phyloP scores from a whole-genome alignment of 139 green algal species.

The Pleodorina starrii region DNA sequence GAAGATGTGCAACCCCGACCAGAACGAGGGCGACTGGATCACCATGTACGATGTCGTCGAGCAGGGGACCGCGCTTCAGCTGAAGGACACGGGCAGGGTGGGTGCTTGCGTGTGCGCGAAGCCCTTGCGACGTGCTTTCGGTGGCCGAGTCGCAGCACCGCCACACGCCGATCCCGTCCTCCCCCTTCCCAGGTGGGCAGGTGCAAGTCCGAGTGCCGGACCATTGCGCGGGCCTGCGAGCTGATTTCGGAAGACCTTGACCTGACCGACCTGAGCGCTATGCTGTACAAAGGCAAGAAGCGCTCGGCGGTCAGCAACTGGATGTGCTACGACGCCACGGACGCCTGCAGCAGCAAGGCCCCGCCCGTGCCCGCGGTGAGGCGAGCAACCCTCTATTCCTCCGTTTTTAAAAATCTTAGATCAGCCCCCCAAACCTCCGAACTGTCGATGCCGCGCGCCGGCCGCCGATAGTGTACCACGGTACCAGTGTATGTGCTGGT shows the following conservation, averaged over 20 bases:
- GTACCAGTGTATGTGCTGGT: too few relatives aligned
- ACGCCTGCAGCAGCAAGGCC: conserved; percentile 71
- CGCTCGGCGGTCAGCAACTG: conserved; percentile 46
- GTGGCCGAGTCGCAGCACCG: not conserved
- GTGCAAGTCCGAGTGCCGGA: conserved; percentile 82
- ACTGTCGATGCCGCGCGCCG: too few relatives aligned
- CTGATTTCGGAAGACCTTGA: conserved; percentile 78
- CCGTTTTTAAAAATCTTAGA: too few relatives aligned
- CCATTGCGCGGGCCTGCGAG: conserved; percentile 78
- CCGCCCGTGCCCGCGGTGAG: conserved; percentile 70
- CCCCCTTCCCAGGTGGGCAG: conserved; percentile 55
- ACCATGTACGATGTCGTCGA: conserved; percentile 82
- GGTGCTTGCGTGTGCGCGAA: not conserved
- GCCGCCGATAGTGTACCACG: too few relatives aligned
- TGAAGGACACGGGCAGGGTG: conserved; percentile 75
- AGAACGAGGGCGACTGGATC: conserved; percentile 86
- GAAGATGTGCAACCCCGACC: conserved; percentile 75
- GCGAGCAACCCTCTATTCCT: not conserved
- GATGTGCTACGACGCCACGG: conserved; percentile 80
- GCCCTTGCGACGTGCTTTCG: not conserved
- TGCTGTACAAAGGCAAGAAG: conserved; percentile 65
- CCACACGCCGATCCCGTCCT: too few relatives aligned
- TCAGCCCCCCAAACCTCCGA: too few relatives aligned
- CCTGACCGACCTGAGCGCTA: conserved; percentile 66
- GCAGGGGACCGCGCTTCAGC: conserved; percentile 65